Percentiles rank a stretch among this genome's conserved stretches.
Conservation (phyloP, 2,329 filamentous ascomycete species). For the Botrytis deweyae region DNA sequence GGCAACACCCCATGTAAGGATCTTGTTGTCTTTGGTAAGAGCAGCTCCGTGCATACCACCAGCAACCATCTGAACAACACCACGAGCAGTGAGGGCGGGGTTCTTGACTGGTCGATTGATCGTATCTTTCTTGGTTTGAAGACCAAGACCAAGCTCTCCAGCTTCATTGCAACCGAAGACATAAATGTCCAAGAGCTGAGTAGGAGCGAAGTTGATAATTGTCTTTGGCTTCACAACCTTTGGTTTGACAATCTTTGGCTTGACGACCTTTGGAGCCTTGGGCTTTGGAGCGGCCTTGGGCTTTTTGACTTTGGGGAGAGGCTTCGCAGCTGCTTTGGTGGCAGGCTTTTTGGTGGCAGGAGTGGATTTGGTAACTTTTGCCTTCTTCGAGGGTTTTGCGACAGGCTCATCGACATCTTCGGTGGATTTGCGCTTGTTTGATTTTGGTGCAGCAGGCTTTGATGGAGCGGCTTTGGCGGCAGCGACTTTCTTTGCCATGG, state of each 20-base stretch:
- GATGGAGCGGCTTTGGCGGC: constrained; percentile 8
- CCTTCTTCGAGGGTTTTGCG: constrained; percentile 15
- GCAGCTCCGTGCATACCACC: constrained; percentile 81
- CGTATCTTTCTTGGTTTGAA: constrained; percentile 63
- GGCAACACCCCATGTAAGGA: constrained; percentile 84
- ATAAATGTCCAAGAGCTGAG: constrained; percentile 66
- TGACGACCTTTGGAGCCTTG: constrained; percentile 8
- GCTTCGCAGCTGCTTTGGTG: constrained; percentile 1
- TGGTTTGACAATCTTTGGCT: constrained; percentile 12
- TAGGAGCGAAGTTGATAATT: constrained; percentile 60
- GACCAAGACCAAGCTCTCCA: constrained; percentile 77
- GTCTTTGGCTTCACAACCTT: constrained; percentile 20
- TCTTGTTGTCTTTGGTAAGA: constrained; percentile 74
- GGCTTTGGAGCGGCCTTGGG: constrained; percentile 15
- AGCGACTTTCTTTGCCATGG: constrained; percentile 10
- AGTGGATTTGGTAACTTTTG: background rate
- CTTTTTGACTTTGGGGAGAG: background rate
- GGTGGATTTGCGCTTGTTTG: constrained; percentile 19
- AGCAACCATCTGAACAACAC: constrained; percentile 72
- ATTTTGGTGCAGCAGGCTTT: constrained; percentile 16
- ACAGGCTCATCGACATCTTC: constrained; percentile 13
- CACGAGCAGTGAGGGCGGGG: constrained; percentile 55
- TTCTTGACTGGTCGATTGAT: constrained; percentile 73
- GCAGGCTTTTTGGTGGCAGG: constrained; percentile 9
- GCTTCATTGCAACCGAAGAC: constrained; percentile 77